Base-by-base conservation (phyloP, 192 early-diverging fungal genomes). In the Chytriomyces sp. region DNA sequence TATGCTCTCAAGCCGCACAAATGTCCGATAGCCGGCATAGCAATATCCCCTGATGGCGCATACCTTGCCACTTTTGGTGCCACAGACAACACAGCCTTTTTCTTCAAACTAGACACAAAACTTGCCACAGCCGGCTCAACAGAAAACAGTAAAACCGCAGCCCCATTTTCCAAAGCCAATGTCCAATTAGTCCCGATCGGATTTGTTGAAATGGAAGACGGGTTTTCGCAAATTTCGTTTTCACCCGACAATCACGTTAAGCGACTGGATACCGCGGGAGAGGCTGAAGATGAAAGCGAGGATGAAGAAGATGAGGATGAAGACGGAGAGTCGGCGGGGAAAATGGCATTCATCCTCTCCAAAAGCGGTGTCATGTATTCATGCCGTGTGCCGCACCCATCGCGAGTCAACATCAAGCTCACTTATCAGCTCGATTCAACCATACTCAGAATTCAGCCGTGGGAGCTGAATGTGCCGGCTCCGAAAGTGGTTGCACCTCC, bases 1-100 rank as follows among this genome's bases (percentile, higher is more conserved):
- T 85, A 79, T 72, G 87, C 84, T 1, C 83, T 85, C 67, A 90
- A 90, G 67, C 89, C 89, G 1, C 89, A 90, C 64, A 80, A 70
- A 45, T 60, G 72, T 7, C 67, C 83, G 4, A 84, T 91, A 45
- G 79, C 80, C 23, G 44, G 61, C 26, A 83, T 89, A 50, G 73
- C 65, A 11, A 73, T 91, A 10, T 87, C 89, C 5, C 67, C 82
- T 3, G 88, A 91, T 63, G 88, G 87, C 7, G 77, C 76, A 6
- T 82, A 78, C 59, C 70, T 91, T 64, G 87, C 85, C 1, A 89
- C 86, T 2, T 77, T 76, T 16, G 81, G 84, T 13, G 71, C 67
- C 8, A 66, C 73, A 23, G 89, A 90, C 77, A 46, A 64, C 6
- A 86, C 89, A 7, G 68, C 88, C 5, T 91, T 91, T 75, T 79